A percentile compares a stretch with the other conserved stretches of the same genome.
phyloP scores from a whole-genome alignment of 2,329 filamentous ascomycete species.

The Calonectria pseudoreteaudii region DNA sequence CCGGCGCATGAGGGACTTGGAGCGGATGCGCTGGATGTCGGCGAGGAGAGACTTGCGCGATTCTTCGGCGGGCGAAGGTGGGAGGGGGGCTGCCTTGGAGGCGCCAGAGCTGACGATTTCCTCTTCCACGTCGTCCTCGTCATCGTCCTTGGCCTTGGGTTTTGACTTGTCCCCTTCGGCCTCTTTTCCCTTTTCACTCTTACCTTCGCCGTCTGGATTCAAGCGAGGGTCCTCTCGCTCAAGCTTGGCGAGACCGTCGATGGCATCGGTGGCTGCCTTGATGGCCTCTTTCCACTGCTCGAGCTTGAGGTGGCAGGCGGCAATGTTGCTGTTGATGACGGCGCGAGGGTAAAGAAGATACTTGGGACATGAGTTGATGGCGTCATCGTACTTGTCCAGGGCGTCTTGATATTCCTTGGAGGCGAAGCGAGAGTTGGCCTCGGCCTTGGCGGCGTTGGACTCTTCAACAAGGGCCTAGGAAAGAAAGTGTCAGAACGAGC shows the following conservation, averaged over 20 bases:
- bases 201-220: conserved; percentile 31
- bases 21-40: conserved; percentile 81
- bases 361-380: conserved; percentile 80
- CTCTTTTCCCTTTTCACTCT: conserved; percentile 49
- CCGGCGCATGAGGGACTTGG: conserved; percentile 85
- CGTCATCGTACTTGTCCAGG: conserved; percentile 84
- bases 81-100: conserved; percentile 58
- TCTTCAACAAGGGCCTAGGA: conserved; percentile 74
- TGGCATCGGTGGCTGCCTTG: conserved; percentile 76
- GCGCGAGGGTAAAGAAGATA: conserved; percentile 91
- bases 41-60: conserved; percentile 49
- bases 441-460: conserved; percentile 78
- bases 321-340: conserved; percentile 88
- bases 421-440: conserved; percentile 85
- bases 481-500: background rate
- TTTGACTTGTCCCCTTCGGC: conserved; percentile 37
- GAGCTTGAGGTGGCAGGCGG: conserved; percentile 88
- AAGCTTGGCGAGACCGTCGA: conserved; percentile 79
- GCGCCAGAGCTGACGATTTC: conserved; percentile 72
- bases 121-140: conserved; percentile 60
- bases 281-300: conserved; percentile 87
- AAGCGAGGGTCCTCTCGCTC: conserved; percentile 52
- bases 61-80: conserved; percentile 29
- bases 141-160: conserved; percentile 50
- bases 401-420: conserved; percentile 79